Percentiles rank a stretch among this genome's conserved stretches.
phyloP scores from a whole-genome alignment of 768 basidiomycete species.

The Mycena galopus region DNA sequence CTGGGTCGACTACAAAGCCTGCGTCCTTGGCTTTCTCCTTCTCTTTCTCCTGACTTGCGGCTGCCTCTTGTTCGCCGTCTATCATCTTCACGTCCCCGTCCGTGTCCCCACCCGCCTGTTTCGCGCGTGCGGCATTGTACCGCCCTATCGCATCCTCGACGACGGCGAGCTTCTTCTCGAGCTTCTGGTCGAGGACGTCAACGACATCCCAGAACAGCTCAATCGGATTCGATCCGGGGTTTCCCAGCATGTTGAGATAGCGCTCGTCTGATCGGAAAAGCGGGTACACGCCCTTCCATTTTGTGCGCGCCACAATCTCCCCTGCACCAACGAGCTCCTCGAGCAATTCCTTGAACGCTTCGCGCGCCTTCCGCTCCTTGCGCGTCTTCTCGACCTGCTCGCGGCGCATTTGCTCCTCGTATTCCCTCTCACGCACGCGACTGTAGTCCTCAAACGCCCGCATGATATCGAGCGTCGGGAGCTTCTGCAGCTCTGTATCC shows the following conservation, averaged over 20 bases:
- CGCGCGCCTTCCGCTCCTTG: constrained; percentile 89
- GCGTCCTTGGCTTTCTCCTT: constrained; percentile 37
- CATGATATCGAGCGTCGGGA: constrained; percentile 93
- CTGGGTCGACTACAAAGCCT: constrained; percentile 59
- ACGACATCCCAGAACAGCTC: constrained; percentile 97
- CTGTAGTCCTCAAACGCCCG: constrained; percentile 96
- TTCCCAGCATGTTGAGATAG: constrained; percentile 92
- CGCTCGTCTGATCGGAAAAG: constrained; percentile 80
- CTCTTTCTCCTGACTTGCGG: constrained; percentile 40
- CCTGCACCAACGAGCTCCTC: constrained; percentile 74
- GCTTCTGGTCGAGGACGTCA: constrained; percentile 87
- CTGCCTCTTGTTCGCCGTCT: constrained; percentile 46
- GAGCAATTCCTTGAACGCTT: constrained; percentile 89
- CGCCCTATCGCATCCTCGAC: constrained; percentile 73
- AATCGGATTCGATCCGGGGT: constrained; percentile 93
- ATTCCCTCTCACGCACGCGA: constrained; percentile 89
- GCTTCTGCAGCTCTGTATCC: constrained; percentile 81
- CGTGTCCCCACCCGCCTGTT: constrained; percentile 50
- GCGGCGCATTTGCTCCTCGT: constrained; percentile 87
- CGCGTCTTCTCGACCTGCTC: constrained; percentile 87
- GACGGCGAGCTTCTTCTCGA: constrained; percentile 82
- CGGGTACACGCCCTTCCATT: constrained; percentile 93
- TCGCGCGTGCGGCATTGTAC: constrained; percentile 53
- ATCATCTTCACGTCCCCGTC: constrained; percentile 47
- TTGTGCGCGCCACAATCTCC: constrained; percentile 82